Percentiles rank a stretch among this genome's conserved stretches.
Evolutionary conservation across 163 green algal species (phyloP).

Genomic region (Scenedesmus sp.): DNA sequence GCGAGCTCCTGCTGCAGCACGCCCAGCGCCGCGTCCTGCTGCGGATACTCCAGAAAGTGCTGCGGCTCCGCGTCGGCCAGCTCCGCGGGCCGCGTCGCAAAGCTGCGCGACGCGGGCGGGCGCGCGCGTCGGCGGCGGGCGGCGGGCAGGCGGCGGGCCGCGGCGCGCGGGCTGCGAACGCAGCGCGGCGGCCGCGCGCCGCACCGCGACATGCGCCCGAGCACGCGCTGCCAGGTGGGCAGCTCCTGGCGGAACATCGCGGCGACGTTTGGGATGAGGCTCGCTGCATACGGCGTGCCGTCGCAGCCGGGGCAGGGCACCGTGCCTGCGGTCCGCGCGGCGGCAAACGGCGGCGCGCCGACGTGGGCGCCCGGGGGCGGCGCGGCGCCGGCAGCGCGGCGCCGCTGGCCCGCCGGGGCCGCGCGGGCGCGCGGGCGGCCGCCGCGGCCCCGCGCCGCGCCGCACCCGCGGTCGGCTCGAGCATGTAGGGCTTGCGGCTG

Average conservation of each 20-base stretch:
- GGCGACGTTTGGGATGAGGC: conserved; percentile 50
- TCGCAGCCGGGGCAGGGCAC: conserved; percentile 53
- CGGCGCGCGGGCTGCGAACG: too few relatives aligned
- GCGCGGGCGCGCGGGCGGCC: too few relatives aligned
- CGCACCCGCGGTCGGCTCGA: conserved; percentile 53
- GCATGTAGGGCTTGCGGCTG: conserved; percentile 50
- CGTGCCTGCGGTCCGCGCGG: conserved; percentile 55
- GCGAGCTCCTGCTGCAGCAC: conserved; percentile 28
- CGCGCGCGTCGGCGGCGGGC: too few relatives aligned
- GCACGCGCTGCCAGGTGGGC: conserved; percentile 51
- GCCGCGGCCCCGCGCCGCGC: neutral
- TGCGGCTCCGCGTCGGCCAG: conserved; percentile 2
- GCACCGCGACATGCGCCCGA: conserved; percentile 39
- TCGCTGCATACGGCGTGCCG: conserved; percentile 31
- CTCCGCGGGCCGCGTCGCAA: conserved; percentile 13
- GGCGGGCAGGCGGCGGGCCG: too few relatives aligned
- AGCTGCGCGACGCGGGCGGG: neutral
- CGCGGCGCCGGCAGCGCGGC: too few relatives aligned
- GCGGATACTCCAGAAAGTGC: conserved; percentile 45
- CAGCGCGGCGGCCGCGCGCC: neutral
- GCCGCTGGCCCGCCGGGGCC: too few relatives aligned
- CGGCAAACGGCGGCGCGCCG: too few relatives aligned
- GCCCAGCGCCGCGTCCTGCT: conserved; percentile 26
- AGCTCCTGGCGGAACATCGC: conserved; percentile 45
- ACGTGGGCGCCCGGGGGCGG: too few relatives aligned